A percentile compares a stretch with the other conserved stretches of the same genome.
Evolutionary conservation across 2,329 filamentous ascomycete species (phyloP).

Genomic region (Pseudogymnoascus sp.): DNA sequence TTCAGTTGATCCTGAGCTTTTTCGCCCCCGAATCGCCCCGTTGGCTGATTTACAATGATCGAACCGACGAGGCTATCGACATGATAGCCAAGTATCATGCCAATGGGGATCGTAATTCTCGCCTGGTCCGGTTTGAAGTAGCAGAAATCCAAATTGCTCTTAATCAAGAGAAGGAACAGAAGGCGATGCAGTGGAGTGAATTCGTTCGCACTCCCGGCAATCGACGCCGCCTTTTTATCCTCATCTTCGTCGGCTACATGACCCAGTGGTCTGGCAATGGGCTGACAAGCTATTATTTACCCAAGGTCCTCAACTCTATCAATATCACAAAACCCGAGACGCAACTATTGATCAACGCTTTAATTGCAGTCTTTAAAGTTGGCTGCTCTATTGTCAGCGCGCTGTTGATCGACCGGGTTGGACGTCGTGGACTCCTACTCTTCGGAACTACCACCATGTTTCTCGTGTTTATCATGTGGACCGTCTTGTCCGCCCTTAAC

Average conservation of each 20-base stretch:
- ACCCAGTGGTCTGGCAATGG: slow-evolving; percentile 26
- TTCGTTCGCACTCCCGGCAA: slow-evolving; percentile 26
- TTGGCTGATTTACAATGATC: slow-evolving; percentile 42
- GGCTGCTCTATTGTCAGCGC: slow-evolving; percentile 30
- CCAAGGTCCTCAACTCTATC: slow-evolving; percentile 23
- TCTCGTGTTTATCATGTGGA: slow-evolving; percentile 49
- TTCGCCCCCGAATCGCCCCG: slow-evolving; percentile 50
- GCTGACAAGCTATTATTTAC: slow-evolving; percentile 30
- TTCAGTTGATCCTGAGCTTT: slow-evolving; percentile 36
- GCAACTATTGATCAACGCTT: slow-evolving; percentile 28
- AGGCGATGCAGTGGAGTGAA: slow-evolving; percentile 16
- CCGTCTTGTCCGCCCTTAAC: slow-evolving; percentile 40
- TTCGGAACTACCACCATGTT: slow-evolving; percentile 43
- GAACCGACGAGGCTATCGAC: slow-evolving; percentile 43
- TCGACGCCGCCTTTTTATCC: slow-evolving; percentile 28
- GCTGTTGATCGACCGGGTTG: slow-evolving; percentile 33
- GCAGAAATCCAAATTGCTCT: slow-evolving; percentile 23
- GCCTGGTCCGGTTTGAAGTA: slow-evolving; percentile 21
- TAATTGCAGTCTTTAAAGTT: slow-evolving; percentile 32
- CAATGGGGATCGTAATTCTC: slow-evolving; percentile 33
- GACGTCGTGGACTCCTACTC: slow-evolving; percentile 24
- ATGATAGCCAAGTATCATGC: slow-evolving; percentile 48
- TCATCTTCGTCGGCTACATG: slow-evolving; percentile 27
- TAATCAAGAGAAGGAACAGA: slow-evolving; percentile 17
- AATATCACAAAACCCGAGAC: slow-evolving; percentile 18